Conservation (phyloP, 1,284 basidiomycete species). For the Pseudozyma pruni region DNA sequence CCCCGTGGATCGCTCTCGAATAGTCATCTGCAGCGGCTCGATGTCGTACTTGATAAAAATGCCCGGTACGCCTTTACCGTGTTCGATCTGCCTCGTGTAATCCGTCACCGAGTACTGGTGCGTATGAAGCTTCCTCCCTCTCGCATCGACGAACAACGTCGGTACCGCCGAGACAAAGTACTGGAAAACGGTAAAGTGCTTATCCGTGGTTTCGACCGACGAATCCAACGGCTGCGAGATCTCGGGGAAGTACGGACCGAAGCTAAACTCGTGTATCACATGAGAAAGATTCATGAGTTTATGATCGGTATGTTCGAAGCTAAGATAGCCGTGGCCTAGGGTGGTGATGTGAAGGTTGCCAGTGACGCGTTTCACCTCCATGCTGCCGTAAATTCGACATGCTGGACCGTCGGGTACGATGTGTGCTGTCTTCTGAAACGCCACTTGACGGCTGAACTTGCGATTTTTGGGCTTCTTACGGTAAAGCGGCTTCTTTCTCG, state of each 20-base stretch:
- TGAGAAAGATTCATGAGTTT: slow-evolving; percentile 89
- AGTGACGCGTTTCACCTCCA: slow-evolving; percentile 89
- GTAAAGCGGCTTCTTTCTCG: slow-evolving; percentile 38
- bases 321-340: slow-evolving; percentile 91
- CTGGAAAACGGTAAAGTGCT: slow-evolving; percentile 76
- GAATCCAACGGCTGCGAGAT: slow-evolving; percentile 90
- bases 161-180: slow-evolving; percentile 96
- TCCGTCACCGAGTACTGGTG: slow-evolving; percentile 96
- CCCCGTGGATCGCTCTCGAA: slow-evolving; percentile 85
- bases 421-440: slow-evolving; percentile 64
- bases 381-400: slow-evolving; percentile 85
- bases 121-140: slow-evolving; percentile 75
- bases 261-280: slow-evolving; percentile 94
- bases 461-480: slow-evolving; percentile 38
- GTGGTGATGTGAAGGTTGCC: slow-evolving; percentile 77
- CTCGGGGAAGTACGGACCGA: slow-evolving; percentile 94
- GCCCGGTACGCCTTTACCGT: slow-evolving; percentile 80
- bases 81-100: slow-evolving; percentile 81
- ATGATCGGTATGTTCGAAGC: slow-evolving; percentile 87
- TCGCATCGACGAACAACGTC: slow-evolving; percentile 84
- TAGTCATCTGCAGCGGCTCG: slow-evolving; percentile 85
- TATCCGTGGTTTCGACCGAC: slow-evolving; percentile 78
- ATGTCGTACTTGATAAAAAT: slow-evolving; percentile 78
- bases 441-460: slow-evolving; percentile 72
- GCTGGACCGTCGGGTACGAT: slow-evolving; percentile 71